Percentiles rank a stretch among this genome's conserved stretches.
These are phyloP conservation scores for Cerrena zonata DNA, from an alignment of 1,284 basidiomycete genomes.

Conservation along the genomic window DNA sequence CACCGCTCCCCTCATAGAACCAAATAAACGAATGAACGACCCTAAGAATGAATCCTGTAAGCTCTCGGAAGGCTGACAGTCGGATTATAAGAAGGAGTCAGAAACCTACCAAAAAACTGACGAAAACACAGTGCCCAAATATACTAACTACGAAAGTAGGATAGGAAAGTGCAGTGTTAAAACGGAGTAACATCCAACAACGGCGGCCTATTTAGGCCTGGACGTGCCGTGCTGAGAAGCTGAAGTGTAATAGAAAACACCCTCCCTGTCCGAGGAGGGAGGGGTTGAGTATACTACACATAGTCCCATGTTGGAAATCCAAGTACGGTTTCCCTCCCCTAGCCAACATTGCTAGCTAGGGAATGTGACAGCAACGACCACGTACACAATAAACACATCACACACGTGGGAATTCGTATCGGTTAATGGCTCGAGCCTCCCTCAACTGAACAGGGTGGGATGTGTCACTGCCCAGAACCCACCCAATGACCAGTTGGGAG, in stretches of 20 bases:
- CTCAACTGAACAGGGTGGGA: neutral
- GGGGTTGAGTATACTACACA: neutral
- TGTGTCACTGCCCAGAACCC: neutral
- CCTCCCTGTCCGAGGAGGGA: neutral
- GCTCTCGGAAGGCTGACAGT: too few relatives aligned
- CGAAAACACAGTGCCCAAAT: too few relatives aligned
- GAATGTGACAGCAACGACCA: neutral
- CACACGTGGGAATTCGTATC: too few relatives aligned
- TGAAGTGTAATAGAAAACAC: neutral
- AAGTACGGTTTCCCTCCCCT: neutral
- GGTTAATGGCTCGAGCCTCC: too few relatives aligned
- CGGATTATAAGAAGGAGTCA: too few relatives aligned
- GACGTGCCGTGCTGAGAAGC: neutral
- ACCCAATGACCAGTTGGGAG: neutral
- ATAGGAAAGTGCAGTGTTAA: neutral
- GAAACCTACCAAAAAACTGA: too few relatives aligned
- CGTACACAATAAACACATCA: neutral
- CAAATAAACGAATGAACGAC: too few relatives aligned
- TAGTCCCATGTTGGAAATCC: neutral
- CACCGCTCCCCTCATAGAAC: too few relatives aligned
- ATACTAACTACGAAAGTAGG: neutral
- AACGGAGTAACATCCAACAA: neutral
- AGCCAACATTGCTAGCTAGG: neutral
- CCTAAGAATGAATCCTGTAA: too few relatives aligned
- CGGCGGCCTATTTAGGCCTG: neutral